These are phyloP conservation scores for Paragyromitra xinjiangensis DNA, from an alignment of 495 filamentous ascomycete species.

Conservation along the genomic window DNA sequence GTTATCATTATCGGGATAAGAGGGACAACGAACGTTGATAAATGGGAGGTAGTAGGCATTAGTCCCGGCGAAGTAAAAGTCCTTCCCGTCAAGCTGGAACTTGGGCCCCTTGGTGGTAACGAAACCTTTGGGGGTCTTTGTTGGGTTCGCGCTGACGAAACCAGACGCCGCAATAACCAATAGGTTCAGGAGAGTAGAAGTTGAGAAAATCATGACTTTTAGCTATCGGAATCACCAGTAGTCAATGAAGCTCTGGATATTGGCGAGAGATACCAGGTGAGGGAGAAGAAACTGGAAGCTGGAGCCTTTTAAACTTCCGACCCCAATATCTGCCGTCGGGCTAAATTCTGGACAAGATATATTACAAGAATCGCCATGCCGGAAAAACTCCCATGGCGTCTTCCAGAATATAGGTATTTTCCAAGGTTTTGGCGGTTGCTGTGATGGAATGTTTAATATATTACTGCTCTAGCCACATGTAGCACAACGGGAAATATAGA, in stretches of 20 bases:
- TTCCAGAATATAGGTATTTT: slow-evolving; percentile 16
- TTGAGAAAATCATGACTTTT: slow-evolving; percentile 25
- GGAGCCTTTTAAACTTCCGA: slow-evolving; percentile 22
- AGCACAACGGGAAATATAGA: slow-evolving; percentile 8
- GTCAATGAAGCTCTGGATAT: slow-evolving; percentile 11
- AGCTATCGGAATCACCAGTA: slow-evolving; percentile 6
- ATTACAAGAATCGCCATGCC: neutral
- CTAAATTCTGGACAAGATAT: slow-evolving; percentile 17
- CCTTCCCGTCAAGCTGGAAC: slow-evolving; percentile 71
- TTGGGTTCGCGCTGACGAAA: slow-evolving; percentile 25
- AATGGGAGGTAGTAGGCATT: slow-evolving; percentile 79
- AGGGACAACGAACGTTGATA: slow-evolving; percentile 57
- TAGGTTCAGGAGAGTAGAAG: slow-evolving; percentile 21
- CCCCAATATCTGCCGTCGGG: slow-evolving; percentile 17
- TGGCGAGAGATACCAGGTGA: neutral
- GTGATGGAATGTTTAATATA: neutral
- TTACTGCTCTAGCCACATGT: neutral
- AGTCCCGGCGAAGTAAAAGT: slow-evolving; percentile 73
- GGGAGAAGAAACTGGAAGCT: slow-evolving; percentile 7
- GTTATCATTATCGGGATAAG: too few relatives aligned
- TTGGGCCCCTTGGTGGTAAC: slow-evolving; percentile 65
- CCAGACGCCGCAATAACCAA: slow-evolving; percentile 33
- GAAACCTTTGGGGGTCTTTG: slow-evolving; percentile 59
- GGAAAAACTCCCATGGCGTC: slow-evolving; percentile 30
- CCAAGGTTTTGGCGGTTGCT: neutral